phyloP scores from a whole-genome alignment of 106 monocot genomes.

The Xerophyta viscosa region DNA sequence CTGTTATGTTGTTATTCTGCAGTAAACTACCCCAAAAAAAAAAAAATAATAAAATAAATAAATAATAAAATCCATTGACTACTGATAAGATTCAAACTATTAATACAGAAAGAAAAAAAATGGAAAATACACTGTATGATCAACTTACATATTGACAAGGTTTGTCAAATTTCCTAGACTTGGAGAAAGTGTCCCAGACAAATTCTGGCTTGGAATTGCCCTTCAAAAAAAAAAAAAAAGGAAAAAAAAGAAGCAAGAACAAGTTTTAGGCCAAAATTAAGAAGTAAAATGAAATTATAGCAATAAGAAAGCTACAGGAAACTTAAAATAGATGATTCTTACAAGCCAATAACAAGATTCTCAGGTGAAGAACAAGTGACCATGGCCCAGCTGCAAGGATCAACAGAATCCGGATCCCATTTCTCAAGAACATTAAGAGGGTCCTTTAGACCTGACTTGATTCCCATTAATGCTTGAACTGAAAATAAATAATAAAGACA shows the following conservation, averaged over 20 bases:
- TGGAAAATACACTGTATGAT: no score
- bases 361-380: conserved; percentile 69
- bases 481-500: conserved; percentile 5
- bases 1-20: conserved; percentile 68
- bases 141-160: conserved; percentile 60
- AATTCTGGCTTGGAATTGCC: conserved; percentile 50
- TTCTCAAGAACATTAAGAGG: conserved; percentile 59
- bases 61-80: no score
- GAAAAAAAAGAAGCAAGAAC: neutral
- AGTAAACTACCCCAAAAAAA: no score
- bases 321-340: conserved; percentile 4
- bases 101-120: no score
- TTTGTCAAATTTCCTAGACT: conserved; percentile 76
- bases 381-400: conserved; percentile 92
- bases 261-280: neutral
- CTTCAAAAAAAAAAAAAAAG: conserved; percentile 20
- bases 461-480: conserved; percentile 79
- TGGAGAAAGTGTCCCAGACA: conserved; percentile 72
- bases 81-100: no score
- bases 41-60: no score
- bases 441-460: conserved; percentile 53
- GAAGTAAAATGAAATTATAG: neutral
- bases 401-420: conserved; percentile 83
- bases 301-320: neutral
- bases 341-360: conserved; percentile 58